These are phyloP conservation scores for Pseudopediastrum boryanum DNA, from an alignment of 139 green algal genomes.

Conservation along the genomic window DNA sequence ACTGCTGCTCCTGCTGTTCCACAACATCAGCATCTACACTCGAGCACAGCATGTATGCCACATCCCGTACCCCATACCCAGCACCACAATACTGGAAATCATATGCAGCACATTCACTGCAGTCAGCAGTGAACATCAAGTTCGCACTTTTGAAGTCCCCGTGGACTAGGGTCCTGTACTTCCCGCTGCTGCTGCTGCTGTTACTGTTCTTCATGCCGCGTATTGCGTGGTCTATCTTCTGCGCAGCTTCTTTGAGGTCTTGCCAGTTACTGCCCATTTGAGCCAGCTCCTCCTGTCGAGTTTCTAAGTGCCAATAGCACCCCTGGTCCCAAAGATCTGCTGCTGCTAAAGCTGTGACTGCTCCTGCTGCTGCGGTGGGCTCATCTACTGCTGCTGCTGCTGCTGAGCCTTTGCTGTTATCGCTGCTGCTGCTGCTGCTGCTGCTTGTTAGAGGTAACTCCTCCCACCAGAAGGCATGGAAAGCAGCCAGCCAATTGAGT, in stretches of 20 bases:
- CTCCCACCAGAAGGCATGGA: slow-evolving; percentile 52
- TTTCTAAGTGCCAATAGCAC: slow-evolving; percentile 63
- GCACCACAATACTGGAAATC: slow-evolving; percentile 63
- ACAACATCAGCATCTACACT: slow-evolving; percentile 45
- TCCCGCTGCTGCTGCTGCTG: slow-evolving; percentile 9
- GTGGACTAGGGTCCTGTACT: slow-evolving; percentile 32
- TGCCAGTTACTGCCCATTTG: slow-evolving; percentile 47
- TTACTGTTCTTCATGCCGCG: slow-evolving; percentile 21
- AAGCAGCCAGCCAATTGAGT: slow-evolving; percentile 50
- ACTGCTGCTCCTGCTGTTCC: slow-evolving; percentile 30
- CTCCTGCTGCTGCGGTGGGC: not conserved
- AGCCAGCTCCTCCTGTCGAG: slow-evolving; percentile 48
- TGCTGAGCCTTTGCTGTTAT: not conserved
- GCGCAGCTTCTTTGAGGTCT: slow-evolving; percentile 36
- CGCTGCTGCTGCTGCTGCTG: not conserved
- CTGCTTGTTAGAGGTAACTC: not conserved
- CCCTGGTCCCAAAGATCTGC: slow-evolving; percentile 26
- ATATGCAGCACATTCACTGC: slow-evolving; percentile 28
- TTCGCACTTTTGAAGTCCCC: slow-evolving; percentile 65
- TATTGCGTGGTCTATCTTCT: slow-evolving; percentile 39
- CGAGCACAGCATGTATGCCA: slow-evolving; percentile 63
- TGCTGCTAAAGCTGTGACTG: slow-evolving; percentile 1
- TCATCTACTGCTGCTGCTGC: not conserved
- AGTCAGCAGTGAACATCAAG: slow-evolving; percentile 48
- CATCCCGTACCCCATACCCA: slow-evolving; percentile 56